Evolutionary conservation across 352 stramenopile species (phyloP).

Genomic region (Aphanomyces invadans): DNA sequence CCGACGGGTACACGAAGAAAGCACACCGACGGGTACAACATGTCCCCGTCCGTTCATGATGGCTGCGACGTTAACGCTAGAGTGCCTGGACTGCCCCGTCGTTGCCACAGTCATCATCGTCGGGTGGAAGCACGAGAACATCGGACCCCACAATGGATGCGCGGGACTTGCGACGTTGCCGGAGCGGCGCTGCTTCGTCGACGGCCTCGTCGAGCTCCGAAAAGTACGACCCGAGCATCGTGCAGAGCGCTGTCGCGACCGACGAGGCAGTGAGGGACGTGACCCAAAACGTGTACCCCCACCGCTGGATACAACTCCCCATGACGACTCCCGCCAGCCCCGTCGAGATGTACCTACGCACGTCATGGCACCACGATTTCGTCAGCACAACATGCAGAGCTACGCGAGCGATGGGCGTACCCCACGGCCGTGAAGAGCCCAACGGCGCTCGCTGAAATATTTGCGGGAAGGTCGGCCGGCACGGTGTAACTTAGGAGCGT

Average conservation of each 20-base stretch:
- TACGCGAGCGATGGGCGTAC: conserved; percentile 28
- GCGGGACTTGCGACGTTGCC: not conserved
- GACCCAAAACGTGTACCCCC: conserved; percentile 51
- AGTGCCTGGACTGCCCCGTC: not conserved
- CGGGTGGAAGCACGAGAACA: not conserved
- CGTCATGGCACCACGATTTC: not conserved
- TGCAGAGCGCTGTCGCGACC: conserved; percentile 48
- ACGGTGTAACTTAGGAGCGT: conserved; percentile 68
- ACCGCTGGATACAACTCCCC: conserved; percentile 46
- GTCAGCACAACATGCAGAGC: no score
- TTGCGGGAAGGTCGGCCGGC: conserved; percentile 56
- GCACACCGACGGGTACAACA: no score
- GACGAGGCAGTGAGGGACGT: conserved; percentile 52
- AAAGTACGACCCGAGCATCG: conserved; percentile 38
- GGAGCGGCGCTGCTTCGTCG: not conserved
- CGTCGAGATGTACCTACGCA: conserved; percentile 38
- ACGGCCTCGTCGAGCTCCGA: not conserved
- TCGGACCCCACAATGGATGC: not conserved
- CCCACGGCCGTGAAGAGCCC: conserved; percentile 58
- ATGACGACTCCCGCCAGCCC: conserved; percentile 55
- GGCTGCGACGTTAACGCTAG: no score
- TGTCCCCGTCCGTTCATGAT: no score
- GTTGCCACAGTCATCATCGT: not conserved
- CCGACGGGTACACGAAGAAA: no score
- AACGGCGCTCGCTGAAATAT: conserved; percentile 53